Percentiles rank a stretch among this genome's conserved stretches.
Conservation (phyloP, 225 moss, liverwort and hornwort species). For the Bryum argenteum region DNA sequence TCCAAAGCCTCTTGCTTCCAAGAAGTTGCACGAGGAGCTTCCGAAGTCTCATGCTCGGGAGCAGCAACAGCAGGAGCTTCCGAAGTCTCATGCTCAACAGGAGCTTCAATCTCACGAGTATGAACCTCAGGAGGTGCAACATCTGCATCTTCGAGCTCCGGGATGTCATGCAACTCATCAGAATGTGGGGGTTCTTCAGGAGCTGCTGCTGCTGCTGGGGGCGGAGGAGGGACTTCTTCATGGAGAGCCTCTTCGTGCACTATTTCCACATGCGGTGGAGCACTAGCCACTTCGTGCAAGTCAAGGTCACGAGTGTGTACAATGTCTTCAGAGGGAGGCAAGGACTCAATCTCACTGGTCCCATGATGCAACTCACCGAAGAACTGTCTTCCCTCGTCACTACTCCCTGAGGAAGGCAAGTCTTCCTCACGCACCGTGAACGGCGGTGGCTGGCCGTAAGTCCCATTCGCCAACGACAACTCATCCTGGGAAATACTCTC, state of each 20-base stretch:
- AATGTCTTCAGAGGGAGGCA: constrained; percentile 24
- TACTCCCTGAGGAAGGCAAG: constrained; percentile 43
- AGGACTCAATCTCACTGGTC: constrained; percentile 26
- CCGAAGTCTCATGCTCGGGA: no score
- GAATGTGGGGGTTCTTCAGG: constrained; percentile 28
- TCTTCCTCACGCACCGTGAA: constrained; percentile 46
- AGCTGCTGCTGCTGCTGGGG: constrained; percentile 16
- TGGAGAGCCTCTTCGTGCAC: constrained; percentile 27
- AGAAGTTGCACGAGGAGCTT: no score
- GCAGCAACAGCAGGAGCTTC: no score
- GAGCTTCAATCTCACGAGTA: background rate
- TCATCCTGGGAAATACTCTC: constrained; percentile 40
- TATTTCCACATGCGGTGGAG: constrained; percentile 21
- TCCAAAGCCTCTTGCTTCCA: no score
- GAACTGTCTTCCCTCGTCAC: constrained; percentile 39
- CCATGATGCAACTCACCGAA: constrained; percentile 34
- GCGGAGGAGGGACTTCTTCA: constrained; percentile 27
- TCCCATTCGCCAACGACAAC: constrained; percentile 31
- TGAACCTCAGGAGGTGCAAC: constrained; percentile 27
- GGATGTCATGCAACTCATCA: constrained; percentile 41
- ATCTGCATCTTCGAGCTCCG: constrained; percentile 57
- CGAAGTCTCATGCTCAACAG: no score
- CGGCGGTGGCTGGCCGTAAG: constrained; percentile 38
- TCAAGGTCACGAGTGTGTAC: constrained; percentile 19
- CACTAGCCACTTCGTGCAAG: constrained; percentile 5